Base-by-base conservation (phyloP, 805 yeast species). In the Wickerhamiella slavikovae region DNA sequence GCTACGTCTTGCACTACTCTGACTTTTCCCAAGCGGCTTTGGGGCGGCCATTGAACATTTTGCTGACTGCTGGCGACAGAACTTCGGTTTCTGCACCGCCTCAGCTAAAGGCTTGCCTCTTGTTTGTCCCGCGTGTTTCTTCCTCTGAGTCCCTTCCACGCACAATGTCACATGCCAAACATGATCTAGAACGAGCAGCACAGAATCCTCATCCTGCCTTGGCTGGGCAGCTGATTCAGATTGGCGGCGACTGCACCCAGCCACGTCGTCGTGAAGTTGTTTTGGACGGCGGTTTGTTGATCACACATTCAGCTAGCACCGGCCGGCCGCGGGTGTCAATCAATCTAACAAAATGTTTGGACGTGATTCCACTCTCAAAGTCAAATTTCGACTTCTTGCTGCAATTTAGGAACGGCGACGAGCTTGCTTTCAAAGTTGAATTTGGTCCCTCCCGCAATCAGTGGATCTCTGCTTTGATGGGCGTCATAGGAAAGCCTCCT, bases 161-260 rank as follows among this genome's bases (percentile, higher is more conserved):
- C 1, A 66, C 73, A 32, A 69, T 73, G 40, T 55, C 53, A 33
- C 54, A 62, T 15, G 64, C 66, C 1, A 25, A 33, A 20, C 37
- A 32, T n/a, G 40, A 36, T 22, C 32, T 42, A 13, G 26, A 12
- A 3, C 32, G 27, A 6, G 41, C 40, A 14, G 59, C 60, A 1
- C 44, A 38, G 28, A 38, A 4, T 40, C 57, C 13, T 32, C 55
- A 19, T 2, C 30, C 29, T 10, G 32, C 27, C 22, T 34, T 42
- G 73, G 29, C 75, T 45, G 95, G 95, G 0, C 71, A 57, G 43
- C 54, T 85, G 54, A 68, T 69, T 41, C 96, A 83, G 52, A 79
- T 74, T 44, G 96, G 96, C 13, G 95, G 95, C 7, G 96, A 83
- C 53, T 66, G 89, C 40, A 65, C 61, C 11, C 55, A 60, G 17